Evolutionary conservation across 2,329 filamentous ascomycete species (phyloP).

Genomic region (Zalaria obscura): DNA sequence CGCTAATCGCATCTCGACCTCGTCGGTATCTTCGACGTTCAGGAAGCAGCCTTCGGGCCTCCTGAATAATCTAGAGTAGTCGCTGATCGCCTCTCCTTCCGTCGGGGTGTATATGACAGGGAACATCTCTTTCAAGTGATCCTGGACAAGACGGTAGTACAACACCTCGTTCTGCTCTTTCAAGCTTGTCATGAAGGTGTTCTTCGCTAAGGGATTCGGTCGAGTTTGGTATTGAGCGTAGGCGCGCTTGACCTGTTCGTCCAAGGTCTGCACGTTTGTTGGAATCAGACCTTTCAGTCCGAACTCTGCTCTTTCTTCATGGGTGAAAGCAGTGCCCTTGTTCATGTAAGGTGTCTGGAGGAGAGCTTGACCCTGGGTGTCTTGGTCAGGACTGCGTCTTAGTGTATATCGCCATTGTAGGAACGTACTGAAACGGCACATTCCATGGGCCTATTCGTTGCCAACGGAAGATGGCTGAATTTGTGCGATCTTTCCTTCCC

Average conservation of each 20-base stretch:
- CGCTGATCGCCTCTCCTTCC: slow-evolving; percentile 75
- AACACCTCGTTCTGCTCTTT: slow-evolving; percentile 77
- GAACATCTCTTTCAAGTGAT: slow-evolving; percentile 78
- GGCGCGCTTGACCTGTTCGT: slow-evolving; percentile 62
- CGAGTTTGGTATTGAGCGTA: slow-evolving; percentile 63
- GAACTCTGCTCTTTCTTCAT: slow-evolving; percentile 54
- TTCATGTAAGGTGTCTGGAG: slow-evolving; percentile 59
- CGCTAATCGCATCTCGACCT: slow-evolving; percentile 50
- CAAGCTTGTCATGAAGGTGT: slow-evolving; percentile 74
- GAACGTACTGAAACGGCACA: slow-evolving; percentile 6
- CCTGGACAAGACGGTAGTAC: slow-evolving; percentile 63
- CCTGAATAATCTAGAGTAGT: slow-evolving; percentile 67
- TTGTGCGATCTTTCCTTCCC: not conserved
- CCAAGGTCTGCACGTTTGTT: slow-evolving; percentile 55
- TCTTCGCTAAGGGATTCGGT: slow-evolving; percentile 58
- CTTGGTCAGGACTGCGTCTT: not conserved
- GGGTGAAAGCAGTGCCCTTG: slow-evolving; percentile 67
- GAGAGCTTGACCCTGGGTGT: slow-evolving; percentile 28
- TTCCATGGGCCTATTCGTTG: slow-evolving; percentile 4
- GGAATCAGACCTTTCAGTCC: slow-evolving; percentile 62
- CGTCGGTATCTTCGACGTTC: slow-evolving; percentile 54
- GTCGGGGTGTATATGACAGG: slow-evolving; percentile 84
- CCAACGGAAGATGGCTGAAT: slow-evolving; percentile 4
- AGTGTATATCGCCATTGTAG: not conserved
- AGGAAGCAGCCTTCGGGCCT: slow-evolving; percentile 70